Conservation (phyloP, 208 protist genomes). For the Leishmania amazonensis region DNA sequence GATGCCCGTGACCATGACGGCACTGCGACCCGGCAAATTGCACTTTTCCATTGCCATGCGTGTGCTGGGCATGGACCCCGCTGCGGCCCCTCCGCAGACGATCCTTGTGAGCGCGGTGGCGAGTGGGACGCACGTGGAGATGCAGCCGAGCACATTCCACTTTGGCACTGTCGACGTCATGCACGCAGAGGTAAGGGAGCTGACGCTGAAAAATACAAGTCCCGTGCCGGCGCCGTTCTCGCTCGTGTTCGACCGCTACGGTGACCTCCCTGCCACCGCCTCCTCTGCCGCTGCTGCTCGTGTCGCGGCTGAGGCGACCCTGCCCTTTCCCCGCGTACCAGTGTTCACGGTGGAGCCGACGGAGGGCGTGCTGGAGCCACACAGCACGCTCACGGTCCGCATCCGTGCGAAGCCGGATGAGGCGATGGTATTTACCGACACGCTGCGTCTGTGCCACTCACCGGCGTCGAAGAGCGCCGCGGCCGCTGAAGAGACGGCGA, state of each 20-base stretch:
- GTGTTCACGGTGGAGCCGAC: constrained; percentile 50
- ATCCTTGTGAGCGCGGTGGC: constrained; percentile 73
- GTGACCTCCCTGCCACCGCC: not conserved
- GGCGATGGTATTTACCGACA: constrained; percentile 80
- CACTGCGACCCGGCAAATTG: constrained; percentile 77
- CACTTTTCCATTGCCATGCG: constrained; percentile 82
- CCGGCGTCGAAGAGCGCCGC: not conserved
- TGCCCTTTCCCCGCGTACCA: constrained; percentile 24
- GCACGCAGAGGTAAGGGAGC: constrained; percentile 28
- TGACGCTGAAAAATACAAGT: constrained; percentile 84
- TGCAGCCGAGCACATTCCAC: constrained; percentile 50
- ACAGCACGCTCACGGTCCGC: constrained; percentile 50
- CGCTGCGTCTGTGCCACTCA: constrained; percentile 55
- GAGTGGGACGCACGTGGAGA: constrained; percentile 76
- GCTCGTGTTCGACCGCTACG: constrained; percentile 33
- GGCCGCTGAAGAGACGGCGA: constrained; percentile 21
- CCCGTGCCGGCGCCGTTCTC: constrained; percentile 71
- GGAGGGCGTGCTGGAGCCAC: constrained; percentile 65
- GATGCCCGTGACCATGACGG: constrained; percentile 79
- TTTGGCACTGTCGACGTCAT: constrained; percentile 84
- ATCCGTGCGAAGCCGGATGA: constrained; percentile 89
- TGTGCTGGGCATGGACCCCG: constrained; percentile 64
- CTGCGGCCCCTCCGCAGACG: constrained; percentile 35
- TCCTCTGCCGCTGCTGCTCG: not conserved
- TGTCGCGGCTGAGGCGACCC: not conserved